phyloP scores from a whole-genome alignment of 2,329 filamentous ascomycete species.

The Anthostomella pinea region DNA sequence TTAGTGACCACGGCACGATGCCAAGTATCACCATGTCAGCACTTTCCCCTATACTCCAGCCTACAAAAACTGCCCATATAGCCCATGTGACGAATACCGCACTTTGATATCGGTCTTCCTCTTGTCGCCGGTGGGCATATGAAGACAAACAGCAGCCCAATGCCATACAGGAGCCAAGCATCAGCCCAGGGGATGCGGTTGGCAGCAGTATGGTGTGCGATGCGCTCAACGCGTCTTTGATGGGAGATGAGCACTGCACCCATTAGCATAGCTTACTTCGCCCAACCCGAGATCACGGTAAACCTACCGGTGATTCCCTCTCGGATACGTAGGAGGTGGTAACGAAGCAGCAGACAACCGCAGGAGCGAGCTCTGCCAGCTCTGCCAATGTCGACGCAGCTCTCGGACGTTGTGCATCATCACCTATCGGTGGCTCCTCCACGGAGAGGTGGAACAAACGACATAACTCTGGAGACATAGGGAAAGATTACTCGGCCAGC shows the following conservation, averaged over 20 bases:
- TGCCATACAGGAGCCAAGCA: conserved; percentile 24
- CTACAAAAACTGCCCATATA: conserved; percentile 19
- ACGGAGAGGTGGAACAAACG: conserved; percentile 4
- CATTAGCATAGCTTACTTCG: background rate
- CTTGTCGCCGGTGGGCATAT: conserved; percentile 21
- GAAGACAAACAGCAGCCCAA: conserved; percentile 27
- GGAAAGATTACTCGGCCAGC: no score
- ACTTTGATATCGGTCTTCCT: conserved; percentile 23
- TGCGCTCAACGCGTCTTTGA: conserved; percentile 6
- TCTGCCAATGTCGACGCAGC: conserved; percentile 10
- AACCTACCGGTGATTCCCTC: conserved; percentile 11
- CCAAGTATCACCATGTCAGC: conserved; percentile 21
- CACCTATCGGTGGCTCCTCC: conserved; percentile 6
- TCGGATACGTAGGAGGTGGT: conserved; percentile 21
- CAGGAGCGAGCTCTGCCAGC: conserved; percentile 22
- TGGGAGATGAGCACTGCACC: conserved; percentile 5
- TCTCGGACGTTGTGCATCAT: conserved; percentile 2
- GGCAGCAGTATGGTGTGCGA: conserved; percentile 9
- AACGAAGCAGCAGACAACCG: conserved; percentile 20
- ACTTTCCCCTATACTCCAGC: conserved; percentile 17
- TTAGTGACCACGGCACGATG: conserved; percentile 24
- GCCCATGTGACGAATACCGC: conserved; percentile 21
- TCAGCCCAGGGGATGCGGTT: conserved; percentile 16
- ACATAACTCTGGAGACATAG: conserved; percentile 16
- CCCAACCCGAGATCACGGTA: no score